Evolutionary conservation across 805 yeast species (phyloP).

Genomic region (Myxozyma melibiosi): DNA sequence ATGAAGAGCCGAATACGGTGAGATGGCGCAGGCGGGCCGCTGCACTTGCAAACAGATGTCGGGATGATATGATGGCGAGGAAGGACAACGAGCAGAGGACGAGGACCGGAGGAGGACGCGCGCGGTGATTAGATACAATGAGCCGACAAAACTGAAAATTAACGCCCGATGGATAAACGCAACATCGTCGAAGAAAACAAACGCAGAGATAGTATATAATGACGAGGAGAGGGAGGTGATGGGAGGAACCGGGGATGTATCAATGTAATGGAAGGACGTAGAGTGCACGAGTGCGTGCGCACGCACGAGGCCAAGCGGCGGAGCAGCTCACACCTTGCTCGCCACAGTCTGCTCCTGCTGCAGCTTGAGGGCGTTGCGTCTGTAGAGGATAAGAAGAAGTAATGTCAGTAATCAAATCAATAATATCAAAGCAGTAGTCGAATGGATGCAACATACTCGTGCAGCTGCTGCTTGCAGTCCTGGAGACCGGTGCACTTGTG

Average conservation of each 20-base stretch:
- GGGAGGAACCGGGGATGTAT: too few relatives aligned
- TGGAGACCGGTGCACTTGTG: slow-evolving; percentile 79
- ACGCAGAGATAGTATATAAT: background rate
- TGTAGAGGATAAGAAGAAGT: slow-evolving; percentile 2
- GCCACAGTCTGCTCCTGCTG: slow-evolving; percentile 84
- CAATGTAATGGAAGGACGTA: background rate
- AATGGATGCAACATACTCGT: slow-evolving; percentile 49
- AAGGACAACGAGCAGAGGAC: background rate
- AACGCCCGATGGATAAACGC: slow-evolving; percentile 8
- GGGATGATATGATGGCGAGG: background rate
- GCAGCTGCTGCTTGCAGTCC: slow-evolving; percentile 77
- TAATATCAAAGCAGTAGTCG: background rate
- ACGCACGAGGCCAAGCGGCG: background rate
- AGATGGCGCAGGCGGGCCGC: background rate
- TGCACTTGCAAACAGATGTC: background rate
- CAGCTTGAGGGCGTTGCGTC: slow-evolving; percentile 76
- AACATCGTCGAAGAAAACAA: slow-evolving; percentile 1
- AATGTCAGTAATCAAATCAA: background rate
- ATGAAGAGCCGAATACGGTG: background rate
- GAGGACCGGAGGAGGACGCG: background rate
- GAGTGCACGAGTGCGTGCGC: background rate
- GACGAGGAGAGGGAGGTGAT: too few relatives aligned
- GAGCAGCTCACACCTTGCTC: slow-evolving; percentile 54
- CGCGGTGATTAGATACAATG: slow-evolving; percentile 6
- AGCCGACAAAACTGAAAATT: slow-evolving; percentile 1